Evolutionary conservation across 306 rosid genomes (phyloP).

Genomic region (Cucurbita argyrosperma): DNA sequence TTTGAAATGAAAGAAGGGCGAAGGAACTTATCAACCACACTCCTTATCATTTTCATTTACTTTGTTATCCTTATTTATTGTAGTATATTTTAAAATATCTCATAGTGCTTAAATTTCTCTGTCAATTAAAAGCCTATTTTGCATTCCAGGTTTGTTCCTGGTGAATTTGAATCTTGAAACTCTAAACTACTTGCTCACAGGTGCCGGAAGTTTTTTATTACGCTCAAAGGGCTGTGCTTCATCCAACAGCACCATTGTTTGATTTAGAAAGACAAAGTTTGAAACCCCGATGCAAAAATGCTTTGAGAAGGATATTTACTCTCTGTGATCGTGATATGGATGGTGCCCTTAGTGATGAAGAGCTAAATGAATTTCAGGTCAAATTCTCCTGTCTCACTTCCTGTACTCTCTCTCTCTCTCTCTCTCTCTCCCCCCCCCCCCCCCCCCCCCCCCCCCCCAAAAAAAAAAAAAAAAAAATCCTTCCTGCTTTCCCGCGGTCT

Average conservation of each 20-base stretch:
- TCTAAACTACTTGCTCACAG: conserved; percentile 26
- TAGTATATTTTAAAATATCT: background rate
- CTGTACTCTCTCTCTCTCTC: background rate
- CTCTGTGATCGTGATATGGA: conserved; percentile 85
- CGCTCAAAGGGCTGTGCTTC: conserved; percentile 84
- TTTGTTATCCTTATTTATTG: background rate
- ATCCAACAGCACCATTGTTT: conserved; percentile 74
- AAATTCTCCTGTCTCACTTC: conserved; percentile 11
- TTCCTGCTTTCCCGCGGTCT: background rate
- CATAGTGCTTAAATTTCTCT: background rate
- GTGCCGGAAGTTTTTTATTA: conserved; percentile 82
- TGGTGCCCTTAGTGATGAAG: conserved; percentile 71
- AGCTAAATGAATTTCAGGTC: conserved; percentile 92
- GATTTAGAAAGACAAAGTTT: conserved; percentile 51
- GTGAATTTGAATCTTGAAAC: conserved; percentile 8
- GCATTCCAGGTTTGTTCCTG: background rate
- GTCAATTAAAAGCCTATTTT: background rate
- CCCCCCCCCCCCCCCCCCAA: background rate
- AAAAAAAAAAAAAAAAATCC: background rate
- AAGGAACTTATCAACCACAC: background rate
- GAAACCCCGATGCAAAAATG: conserved; percentile 57
- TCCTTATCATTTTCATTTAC: background rate
- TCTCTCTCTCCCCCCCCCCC: no score
- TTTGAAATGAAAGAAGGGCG: background rate
- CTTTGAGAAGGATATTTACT: conserved; percentile 76